Base-by-base conservation (phyloP, 768 basidiomycete species). In the Russula virescens region DNA sequence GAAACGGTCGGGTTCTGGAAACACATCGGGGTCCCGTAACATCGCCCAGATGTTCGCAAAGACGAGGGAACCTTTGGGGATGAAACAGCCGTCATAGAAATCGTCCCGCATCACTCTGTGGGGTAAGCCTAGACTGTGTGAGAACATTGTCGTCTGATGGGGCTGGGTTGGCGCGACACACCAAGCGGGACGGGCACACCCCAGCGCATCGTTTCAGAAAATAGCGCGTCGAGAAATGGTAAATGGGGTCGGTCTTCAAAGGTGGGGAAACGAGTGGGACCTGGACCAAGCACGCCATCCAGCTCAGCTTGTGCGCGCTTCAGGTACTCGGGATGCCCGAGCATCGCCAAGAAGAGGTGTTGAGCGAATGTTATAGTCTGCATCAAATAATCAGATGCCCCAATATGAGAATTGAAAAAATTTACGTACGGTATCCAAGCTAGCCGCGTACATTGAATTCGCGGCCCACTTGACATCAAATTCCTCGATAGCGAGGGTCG, bases 401-500 rank as follows among this genome's bases (percentile, higher is more conserved):
- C 34, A n/a, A 28, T 21, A 9, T 31, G 51, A 51, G 48, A n/a
- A n/a, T n/a, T 51, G 23, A 21, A 42, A 68, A 72, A n/a, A 50
- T 50, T 52, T 26, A 66, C 73, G 66, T 62, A 85, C 87, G 0
- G 86, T 88, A 67, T 89, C 87, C 42, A 81, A 76, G 66, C 85
- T 85, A 18, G 81, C 83, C 61, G 66, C 55, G 70, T 87, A 90
- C 86, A 91, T 89, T 34, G 88, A 89, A 71, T 90, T 89, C n/a
- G 89, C 89, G 1, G 86, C 83, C 87, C 88, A 88, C 62, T 87
- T 85, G 50, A 90, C 75, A 66, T 91, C 88, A 64, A 83, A 84
- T 68, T 88, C 85, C 61, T 79, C 69, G 7, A 77, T 71, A 60
- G 67, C 58, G 7, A 58, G 25, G 57, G 35, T 71, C 73, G 43